Conservation (phyloP, 2,329 filamentous ascomycete species). For the Claviceps monticola region DNA sequence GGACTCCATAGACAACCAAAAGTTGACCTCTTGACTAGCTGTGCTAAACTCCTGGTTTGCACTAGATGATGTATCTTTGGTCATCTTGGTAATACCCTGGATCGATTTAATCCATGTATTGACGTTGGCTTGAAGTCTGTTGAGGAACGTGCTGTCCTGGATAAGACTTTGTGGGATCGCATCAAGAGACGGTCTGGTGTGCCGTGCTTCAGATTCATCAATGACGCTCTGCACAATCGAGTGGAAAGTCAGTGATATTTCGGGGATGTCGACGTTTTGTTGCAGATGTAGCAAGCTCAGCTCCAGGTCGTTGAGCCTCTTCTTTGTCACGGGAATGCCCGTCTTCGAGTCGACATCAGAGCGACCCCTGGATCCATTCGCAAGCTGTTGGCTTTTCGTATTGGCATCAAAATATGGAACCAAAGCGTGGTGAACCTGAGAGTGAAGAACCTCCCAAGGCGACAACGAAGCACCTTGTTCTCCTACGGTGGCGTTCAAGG, state of each 20-base stretch:
- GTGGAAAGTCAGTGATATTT: conserved; percentile 76
- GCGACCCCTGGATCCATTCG: conserved; percentile 53
- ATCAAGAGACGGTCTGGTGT: conserved; percentile 60
- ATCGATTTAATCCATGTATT: conserved; percentile 99
- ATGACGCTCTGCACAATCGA: conserved; percentile 76
- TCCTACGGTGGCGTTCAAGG: conserved; percentile 49
- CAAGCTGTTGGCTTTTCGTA: conserved; percentile 64
- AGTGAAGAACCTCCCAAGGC: conserved; percentile 85
- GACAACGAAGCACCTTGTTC: conserved; percentile 63
- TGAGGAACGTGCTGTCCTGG: conserved; percentile 82
- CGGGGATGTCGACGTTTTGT: conserved; percentile 96
- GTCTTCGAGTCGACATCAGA: conserved; percentile 84
- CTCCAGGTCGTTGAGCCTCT: conserved; percentile 89
- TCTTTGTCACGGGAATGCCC: conserved; percentile 92
- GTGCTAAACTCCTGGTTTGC: conserved; percentile 44
- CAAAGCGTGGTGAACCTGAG: conserved; percentile 78
- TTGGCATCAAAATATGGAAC: conserved; percentile 96
- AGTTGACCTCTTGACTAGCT: conserved; percentile 95
- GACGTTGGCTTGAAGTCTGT: conserved; percentile 82
- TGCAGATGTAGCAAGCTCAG: conserved; percentile 81
- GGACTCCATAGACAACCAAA: conserved; percentile 95
- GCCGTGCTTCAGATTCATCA: conserved; percentile 57
- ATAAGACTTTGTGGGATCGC: conserved; percentile 63
- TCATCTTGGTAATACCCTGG: conserved; percentile 88
- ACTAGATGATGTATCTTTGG: conserved; percentile 60